Percentiles rank a stretch among this genome's conserved stretches.
Evolutionary conservation across 495 filamentous ascomycete genomes (phyloP).

Genomic region (Penicillium nucicola): DNA sequence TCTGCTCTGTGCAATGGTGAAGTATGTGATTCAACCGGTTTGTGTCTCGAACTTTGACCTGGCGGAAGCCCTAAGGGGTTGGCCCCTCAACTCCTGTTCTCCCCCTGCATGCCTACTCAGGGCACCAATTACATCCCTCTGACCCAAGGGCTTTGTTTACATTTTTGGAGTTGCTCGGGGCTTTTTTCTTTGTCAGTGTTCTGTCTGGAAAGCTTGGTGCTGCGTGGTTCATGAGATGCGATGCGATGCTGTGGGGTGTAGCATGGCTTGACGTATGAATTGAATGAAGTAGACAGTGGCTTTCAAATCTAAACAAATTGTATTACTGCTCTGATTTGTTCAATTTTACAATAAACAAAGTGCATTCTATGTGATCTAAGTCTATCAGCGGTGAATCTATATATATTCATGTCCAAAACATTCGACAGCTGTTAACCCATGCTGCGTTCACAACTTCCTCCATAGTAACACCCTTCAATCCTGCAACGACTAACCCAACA

Average conservation of each 20-base stretch:
- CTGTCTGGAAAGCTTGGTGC: background rate
- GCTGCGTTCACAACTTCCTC: constrained; percentile 24
- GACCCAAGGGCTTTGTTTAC: background rate
- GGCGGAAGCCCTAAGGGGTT: background rate
- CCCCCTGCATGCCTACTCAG: constrained; percentile 2
- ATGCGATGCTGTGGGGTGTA: background rate
- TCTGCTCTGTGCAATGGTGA: background rate
- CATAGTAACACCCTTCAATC: constrained; percentile 22
- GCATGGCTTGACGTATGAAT: background rate
- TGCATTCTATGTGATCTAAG: no score
- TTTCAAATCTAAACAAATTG: no score
- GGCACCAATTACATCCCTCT: background rate
- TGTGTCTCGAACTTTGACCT: background rate
- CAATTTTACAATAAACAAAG: no score
- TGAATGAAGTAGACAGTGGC: no score
- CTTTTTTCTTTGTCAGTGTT: background rate
- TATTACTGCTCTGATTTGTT: no score
- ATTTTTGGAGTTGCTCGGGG: background rate
- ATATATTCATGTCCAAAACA: constrained; percentile 24
- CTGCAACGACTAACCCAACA: constrained; percentile 28
- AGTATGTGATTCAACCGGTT: background rate
- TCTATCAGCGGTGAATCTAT: no score
- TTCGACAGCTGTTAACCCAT: constrained; percentile 30
- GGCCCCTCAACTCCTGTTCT: background rate
- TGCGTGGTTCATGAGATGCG: background rate